Conservation (phyloP, 2,329 filamentous ascomycete species). For the Immersiporthe knoxdaviesiana region DNA sequence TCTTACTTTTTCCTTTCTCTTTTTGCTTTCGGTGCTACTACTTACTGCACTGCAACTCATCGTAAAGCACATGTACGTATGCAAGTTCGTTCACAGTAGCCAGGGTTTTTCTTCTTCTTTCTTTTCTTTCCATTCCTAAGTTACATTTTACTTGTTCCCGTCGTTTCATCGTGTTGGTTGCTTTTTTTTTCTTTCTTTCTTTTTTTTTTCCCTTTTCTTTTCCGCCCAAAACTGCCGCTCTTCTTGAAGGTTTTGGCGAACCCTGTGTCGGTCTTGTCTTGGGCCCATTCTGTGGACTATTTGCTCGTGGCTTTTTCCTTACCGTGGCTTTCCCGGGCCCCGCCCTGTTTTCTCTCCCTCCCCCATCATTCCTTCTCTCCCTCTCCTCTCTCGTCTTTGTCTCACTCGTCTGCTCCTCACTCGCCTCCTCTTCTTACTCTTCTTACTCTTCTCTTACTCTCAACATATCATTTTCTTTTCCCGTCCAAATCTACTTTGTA, state of each 20-base stretch:
- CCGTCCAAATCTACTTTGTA: not conserved
- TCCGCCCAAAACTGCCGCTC: not conserved
- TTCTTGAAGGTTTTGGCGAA: not conserved
- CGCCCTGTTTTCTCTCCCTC: not conserved
- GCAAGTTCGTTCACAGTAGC: not conserved
- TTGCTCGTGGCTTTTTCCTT: conserved; percentile 4
- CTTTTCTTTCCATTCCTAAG: not conserved
- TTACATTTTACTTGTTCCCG: not conserved
- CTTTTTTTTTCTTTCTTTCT: not conserved
- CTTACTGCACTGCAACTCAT: not conserved
- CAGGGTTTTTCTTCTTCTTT: no score
- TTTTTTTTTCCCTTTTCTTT: not conserved
- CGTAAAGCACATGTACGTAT: not conserved
- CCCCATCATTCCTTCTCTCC: not conserved
- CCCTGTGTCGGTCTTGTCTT: not conserved
- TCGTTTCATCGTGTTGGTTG: not conserved
- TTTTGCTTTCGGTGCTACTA: no score
- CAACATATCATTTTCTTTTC: not conserved
- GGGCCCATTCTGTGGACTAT: not conserved
- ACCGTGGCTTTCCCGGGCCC: not conserved
- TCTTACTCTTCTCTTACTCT: not conserved
- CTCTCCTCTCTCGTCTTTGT: not conserved
- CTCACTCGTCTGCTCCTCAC: no score
- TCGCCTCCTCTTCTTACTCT: no score
- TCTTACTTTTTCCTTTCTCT: not conserved